These are phyloP conservation scores for Lipomyces japonicus DNA, from an alignment of 805 yeast genomes.

Conservation along the genomic window DNA sequence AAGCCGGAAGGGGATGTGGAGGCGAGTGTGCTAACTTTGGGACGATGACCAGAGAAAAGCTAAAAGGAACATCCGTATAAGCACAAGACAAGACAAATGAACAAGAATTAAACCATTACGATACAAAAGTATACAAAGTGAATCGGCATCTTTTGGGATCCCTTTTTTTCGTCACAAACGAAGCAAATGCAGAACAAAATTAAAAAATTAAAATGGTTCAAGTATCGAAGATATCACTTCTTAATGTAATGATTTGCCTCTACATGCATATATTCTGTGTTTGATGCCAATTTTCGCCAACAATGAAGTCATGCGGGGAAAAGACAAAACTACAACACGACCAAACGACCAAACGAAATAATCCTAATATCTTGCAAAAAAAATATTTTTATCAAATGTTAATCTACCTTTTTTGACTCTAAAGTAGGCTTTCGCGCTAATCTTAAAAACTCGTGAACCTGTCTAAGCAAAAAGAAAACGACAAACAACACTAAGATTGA, in stretches of 20 bases:
- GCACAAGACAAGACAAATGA: slow-evolving; percentile 8
- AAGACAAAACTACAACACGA: no score
- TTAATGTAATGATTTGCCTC: no score
- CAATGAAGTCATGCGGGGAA: no score
- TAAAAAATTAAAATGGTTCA: no score
- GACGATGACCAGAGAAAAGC: not conserved
- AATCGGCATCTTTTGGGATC: slow-evolving; percentile 12
- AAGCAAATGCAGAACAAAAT: not conserved
- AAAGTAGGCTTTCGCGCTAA: not conserved
- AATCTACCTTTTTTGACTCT: not conserved
- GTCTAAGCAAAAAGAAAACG: slow-evolving; percentile 3
- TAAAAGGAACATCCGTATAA: slow-evolving; percentile 1
- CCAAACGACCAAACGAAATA: no score
- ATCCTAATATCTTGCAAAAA: no score
- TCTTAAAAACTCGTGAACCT: slow-evolving; percentile 1
- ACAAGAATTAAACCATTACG: slow-evolving; percentile 13
- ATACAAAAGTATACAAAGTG: slow-evolving; percentile 22
- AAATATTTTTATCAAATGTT: not conserved
- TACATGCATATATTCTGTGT: no score
- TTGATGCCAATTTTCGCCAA: no score
- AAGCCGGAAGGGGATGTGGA: slow-evolving; percentile 5
- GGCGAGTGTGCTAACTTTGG: not conserved
- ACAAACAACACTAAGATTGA: slow-evolving; percentile 7
- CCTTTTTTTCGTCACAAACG: slow-evolving; percentile 19
- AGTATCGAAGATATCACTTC: no score